Conservation (phyloP, 176 grass and related monocot genomes). For the Ananas comosus region DNA sequence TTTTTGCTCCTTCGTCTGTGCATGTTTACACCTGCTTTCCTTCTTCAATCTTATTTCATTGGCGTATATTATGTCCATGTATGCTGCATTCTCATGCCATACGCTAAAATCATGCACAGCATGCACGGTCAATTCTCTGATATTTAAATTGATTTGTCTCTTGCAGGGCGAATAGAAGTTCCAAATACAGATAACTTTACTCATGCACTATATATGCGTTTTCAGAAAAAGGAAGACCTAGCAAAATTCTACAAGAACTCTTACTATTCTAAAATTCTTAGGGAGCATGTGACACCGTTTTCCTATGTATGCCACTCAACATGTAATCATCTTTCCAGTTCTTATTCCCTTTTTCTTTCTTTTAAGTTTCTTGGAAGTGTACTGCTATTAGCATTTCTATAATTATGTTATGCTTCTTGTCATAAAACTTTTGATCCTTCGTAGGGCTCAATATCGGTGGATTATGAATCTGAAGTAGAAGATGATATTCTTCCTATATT, state of each 20-base stretch:
- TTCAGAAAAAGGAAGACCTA: conserved; percentile 77
- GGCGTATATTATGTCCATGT: too few species aligned
- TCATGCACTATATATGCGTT: conserved; percentile 78
- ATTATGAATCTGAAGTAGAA: conserved; percentile 87
- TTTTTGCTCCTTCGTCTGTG: too few species aligned
- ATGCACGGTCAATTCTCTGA: conserved; percentile 8
- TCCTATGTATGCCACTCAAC: conserved; percentile 72
- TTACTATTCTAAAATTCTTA: conserved; percentile 60
- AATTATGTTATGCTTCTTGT: not conserved
- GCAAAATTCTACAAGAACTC: conserved; percentile 54
- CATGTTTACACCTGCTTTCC: too few species aligned
- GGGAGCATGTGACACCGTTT: conserved; percentile 64
- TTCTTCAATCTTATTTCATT: too few species aligned
- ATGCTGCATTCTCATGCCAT: not conserved
- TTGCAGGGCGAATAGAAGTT: conserved; percentile 61
- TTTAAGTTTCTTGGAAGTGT: not conserved
- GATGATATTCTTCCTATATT: conserved; percentile 87
- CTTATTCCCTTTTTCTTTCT: conserved; percentile 12
- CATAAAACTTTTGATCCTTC: conserved; percentile 16
- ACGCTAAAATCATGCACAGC: not conserved
- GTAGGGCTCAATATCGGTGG: conserved; percentile 71
- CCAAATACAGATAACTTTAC: conserved; percentile 66
- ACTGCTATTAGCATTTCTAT: conserved; percentile 11
- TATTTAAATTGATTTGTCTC: conserved; percentile 8
- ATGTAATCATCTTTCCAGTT: conserved; percentile 77